Evolutionary conservation across 208 protist species (phyloP).

Genomic region (Sergeia podlipaevii): DNA sequence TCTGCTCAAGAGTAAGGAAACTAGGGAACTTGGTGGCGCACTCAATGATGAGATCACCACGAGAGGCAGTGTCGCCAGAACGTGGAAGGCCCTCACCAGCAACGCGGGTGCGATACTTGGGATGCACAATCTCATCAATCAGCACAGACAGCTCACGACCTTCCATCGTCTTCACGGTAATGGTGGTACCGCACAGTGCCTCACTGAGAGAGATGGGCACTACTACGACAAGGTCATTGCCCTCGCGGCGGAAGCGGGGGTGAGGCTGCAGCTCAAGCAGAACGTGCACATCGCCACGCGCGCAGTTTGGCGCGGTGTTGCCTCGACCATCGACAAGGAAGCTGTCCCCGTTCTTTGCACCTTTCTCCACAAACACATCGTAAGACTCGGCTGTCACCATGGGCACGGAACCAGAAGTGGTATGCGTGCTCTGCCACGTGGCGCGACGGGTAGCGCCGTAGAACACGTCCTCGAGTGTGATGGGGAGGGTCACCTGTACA

Average conservation of each 20-base stretch:
- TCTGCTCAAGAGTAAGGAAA: constrained; percentile 86
- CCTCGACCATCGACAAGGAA: constrained; percentile 62
- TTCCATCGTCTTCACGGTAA: constrained; percentile 80
- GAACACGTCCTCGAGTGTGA: constrained; percentile 83
- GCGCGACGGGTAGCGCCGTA: constrained; percentile 75
- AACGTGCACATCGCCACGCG: constrained; percentile 73
- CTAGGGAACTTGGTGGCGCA: constrained; percentile 75
- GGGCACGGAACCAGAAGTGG: constrained; percentile 13
- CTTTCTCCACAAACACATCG: constrained; percentile 68
- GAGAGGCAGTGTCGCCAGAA: constrained; percentile 22
- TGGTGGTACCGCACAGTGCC: constrained; percentile 82
- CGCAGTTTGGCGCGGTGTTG: constrained; percentile 46
- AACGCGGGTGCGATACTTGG: constrained; percentile 69
- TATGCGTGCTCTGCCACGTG: constrained; percentile 41
- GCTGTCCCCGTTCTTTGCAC: constrained; percentile 59
- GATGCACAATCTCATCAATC: constrained; percentile 87
- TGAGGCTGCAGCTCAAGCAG: constrained; percentile 67
- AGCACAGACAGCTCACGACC: constrained; percentile 62
- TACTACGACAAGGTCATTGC: constrained; percentile 67
- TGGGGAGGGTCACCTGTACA: constrained; percentile 51
- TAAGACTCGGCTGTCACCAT: constrained; percentile 37
- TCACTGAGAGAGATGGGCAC: constrained; percentile 71
- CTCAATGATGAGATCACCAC: constrained; percentile 80
- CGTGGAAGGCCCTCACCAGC: constrained; percentile 66
- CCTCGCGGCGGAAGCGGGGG: constrained; percentile 74